Conservation (phyloP, 257 asterid species). For the Scutellaria galericulata region DNA sequence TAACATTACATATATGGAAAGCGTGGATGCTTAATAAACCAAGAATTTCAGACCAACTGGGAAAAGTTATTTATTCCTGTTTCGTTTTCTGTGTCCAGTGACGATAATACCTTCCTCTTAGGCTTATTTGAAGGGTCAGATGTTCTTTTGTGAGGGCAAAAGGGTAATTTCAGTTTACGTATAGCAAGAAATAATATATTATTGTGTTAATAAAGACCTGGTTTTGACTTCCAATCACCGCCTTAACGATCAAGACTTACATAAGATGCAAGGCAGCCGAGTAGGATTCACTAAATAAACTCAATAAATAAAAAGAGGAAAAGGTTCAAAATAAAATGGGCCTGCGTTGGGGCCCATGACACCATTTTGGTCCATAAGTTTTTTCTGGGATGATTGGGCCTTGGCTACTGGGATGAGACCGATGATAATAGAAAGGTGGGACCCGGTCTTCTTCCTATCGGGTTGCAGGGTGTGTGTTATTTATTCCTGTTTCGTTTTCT, state of each 20-base stretch:
- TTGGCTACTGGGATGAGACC: no score
- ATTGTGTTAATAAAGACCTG: background rate
- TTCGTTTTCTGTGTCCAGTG: background rate
- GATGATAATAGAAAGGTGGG: no score
- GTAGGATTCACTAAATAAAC: background rate
- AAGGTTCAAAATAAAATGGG: background rate
- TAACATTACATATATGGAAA: conserved; percentile 22
- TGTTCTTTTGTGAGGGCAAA: conserved; percentile 3
- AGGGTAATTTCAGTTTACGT: conserved; percentile 12
- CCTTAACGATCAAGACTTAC: conserved; percentile 21
- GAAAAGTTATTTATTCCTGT: conserved; percentile 27
- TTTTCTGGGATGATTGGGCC: no score
- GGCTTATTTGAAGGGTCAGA: no score
- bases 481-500: no score
- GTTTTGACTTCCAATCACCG: conserved; percentile 12
- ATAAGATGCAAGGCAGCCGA: background rate
- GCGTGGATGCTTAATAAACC: conserved; percentile 41
- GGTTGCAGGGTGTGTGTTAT: no score
- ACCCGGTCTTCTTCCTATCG: no score
- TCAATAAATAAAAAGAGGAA: background rate
- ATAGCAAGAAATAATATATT: background rate
- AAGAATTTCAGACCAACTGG: conserved; percentile 34
- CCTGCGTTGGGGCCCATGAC: no score
- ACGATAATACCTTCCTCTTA: conserved; percentile 20
- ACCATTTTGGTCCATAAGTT: no score